These are phyloP conservation scores for Coemansia sp. DNA, from an alignment of 192 early-diverging fungal genomes.

Conservation along the genomic window DNA sequence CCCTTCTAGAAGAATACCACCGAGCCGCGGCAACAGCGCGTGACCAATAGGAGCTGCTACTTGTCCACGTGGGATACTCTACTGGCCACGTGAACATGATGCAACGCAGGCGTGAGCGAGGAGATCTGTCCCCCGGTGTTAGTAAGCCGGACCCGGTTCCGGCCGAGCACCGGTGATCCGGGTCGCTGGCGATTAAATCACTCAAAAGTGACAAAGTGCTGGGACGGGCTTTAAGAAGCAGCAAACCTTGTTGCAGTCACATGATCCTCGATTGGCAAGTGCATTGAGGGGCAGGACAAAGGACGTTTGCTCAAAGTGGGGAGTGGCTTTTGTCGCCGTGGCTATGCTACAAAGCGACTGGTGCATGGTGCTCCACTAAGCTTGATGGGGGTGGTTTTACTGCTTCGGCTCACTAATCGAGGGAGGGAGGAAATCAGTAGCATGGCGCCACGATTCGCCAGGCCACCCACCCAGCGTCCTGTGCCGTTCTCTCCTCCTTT, in stretches of 20 bases:
- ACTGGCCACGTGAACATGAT: neutral
- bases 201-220: neutral
- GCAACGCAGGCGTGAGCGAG: neutral
- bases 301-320: neutral
- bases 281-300: neutral
- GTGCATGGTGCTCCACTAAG: neutral
- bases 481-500: neutral
- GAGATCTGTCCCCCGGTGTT: neutral
- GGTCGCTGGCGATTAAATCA: neutral
- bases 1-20: neutral
- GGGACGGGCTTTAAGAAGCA: too few relatives aligned
- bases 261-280: neutral
- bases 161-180: neutral
- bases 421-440: neutral
- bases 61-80: neutral
- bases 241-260: neutral
- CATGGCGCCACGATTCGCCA: neutral
- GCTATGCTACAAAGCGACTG: neutral
- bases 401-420: neutral
- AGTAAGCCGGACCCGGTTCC: neutral
- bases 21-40: neutral
- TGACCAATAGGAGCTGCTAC: neutral
- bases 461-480: neutral
- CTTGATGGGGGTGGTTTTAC: neutral
- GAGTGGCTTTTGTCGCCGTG: neutral